Evolutionary conservation across 805 yeast species (phyloP).

Genomic region (Monosporozyma aquatica): DNA sequence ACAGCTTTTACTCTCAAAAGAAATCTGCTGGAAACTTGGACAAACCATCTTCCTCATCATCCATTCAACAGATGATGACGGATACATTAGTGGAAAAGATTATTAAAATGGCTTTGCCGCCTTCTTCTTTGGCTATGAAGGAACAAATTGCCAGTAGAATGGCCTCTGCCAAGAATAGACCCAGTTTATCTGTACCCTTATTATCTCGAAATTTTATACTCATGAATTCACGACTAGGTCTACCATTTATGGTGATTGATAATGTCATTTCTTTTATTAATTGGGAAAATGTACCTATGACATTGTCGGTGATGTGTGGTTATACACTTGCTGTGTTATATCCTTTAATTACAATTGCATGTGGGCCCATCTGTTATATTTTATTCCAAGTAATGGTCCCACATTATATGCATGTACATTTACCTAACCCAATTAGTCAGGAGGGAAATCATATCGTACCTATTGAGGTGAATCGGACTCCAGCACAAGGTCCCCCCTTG

Average conservation of each 20-base stretch:
- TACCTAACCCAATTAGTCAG: conserved; percentile 41
- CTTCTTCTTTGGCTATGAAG: conserved; percentile 39
- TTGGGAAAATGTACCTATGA: conserved; percentile 58
- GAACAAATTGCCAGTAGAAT: conserved; percentile 44
- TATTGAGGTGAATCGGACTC: conserved; percentile 34
- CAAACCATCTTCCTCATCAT: conserved; percentile 8
- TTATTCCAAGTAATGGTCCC: conserved; percentile 57
- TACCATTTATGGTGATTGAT: conserved; percentile 56
- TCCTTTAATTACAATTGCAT: conserved; percentile 44
- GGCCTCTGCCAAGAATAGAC: conserved; percentile 53
- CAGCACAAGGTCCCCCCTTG: conserved; percentile 45
- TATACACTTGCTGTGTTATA: conserved; percentile 47
- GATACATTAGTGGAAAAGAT: conserved; percentile 69
- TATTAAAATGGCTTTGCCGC: conserved; percentile 63
- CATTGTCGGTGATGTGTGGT: conserved; percentile 46
- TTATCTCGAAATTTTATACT: conserved; percentile 62
- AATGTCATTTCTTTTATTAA: conserved; percentile 42
- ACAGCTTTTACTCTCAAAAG: background rate
- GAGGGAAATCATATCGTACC: conserved; percentile 2
- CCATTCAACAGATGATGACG: conserved; percentile 35
- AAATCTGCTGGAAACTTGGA: background rate
- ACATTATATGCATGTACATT: conserved; percentile 49
- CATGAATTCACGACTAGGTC: conserved; percentile 52
- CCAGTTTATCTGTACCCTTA: conserved; percentile 56
- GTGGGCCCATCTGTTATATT: conserved; percentile 47